Evolutionary conservation across 148 eudicot species (phyloP).

Genomic region (Nepenthes mirabilis): DNA sequence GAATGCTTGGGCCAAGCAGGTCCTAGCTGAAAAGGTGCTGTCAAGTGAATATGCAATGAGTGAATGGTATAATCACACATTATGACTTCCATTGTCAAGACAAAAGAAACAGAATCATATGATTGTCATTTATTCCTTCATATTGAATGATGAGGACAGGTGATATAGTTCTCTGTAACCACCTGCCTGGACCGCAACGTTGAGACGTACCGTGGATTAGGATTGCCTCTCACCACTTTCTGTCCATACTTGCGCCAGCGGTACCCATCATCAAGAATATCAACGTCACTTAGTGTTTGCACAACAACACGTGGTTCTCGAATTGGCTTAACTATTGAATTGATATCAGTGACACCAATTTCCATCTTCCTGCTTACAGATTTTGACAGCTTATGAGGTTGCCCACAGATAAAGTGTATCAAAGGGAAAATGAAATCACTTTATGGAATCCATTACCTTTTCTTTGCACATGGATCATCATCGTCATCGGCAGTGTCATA

Average conservation of each 20-base stretch:
- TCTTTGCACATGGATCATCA: slow-evolving; percentile 73
- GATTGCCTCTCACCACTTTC: slow-evolving; percentile 96
- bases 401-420: neutral
- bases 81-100: too few relatives aligned
- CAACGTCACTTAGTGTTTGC: slow-evolving; percentile 92
- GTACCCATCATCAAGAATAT: slow-evolving; percentile 93
- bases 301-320: slow-evolving; percentile 98
- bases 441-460: slow-evolving; percentile 31
- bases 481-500: slow-evolving; percentile 53
- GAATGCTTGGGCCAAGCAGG: too few relatives aligned
- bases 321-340: slow-evolving; percentile 76
- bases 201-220: slow-evolving; percentile 73
- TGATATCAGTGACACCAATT: slow-evolving; percentile 54
- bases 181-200: neutral
- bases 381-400: slow-evolving; percentile 8
- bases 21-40: too few relatives aligned
- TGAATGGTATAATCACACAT: too few relatives aligned
- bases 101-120: too few relatives aligned
- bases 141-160: neutral
- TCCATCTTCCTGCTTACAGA: slow-evolving; percentile 62
- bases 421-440: neutral
- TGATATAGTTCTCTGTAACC: neutral
- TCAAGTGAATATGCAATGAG: too few relatives aligned
- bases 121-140: neutral
- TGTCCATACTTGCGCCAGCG: slow-evolving; percentile 99